Evolutionary conservation across 345 rosid genomes (phyloP).

Genomic region (Geranium brycei): DNA sequence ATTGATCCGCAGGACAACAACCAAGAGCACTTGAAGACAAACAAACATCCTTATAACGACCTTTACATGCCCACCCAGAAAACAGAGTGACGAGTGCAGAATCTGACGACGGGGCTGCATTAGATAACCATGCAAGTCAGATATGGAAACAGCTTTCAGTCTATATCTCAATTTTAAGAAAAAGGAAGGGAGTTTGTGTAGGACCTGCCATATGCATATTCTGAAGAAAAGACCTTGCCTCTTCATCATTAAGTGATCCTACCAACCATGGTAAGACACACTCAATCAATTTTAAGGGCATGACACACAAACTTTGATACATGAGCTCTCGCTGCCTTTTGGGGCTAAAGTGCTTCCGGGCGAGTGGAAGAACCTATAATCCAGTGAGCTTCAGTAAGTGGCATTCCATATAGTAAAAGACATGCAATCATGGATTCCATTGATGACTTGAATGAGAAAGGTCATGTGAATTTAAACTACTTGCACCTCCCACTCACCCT

Average conservation of each 20-base stretch:
- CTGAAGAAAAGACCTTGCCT: constrained; percentile 52
- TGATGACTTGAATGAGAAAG: too few relatives aligned
- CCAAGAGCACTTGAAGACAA: constrained; percentile 46
- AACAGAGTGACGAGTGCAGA: constrained; percentile 66
- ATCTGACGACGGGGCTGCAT: constrained; percentile 57
- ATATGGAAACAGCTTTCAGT: constrained; percentile 4
- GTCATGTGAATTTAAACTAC: too few relatives aligned
- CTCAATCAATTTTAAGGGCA: constrained; percentile 85
- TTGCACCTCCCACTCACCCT: too few relatives aligned
- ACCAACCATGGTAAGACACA: constrained; percentile 81
- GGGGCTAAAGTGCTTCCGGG: constrained; percentile 54
- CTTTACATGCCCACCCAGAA: constrained; percentile 93
- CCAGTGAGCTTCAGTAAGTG: constrained; percentile 14
- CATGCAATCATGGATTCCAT: too few relatives aligned
- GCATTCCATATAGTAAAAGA: constrained; percentile 4
- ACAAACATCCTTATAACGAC: constrained; percentile 51
- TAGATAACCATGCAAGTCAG: constrained; percentile 10
- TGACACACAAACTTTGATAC: constrained; percentile 71
- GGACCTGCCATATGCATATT: constrained; percentile 78
- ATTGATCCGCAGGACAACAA: constrained; percentile 39
- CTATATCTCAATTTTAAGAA: too few relatives aligned
- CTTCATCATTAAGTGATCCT: constrained; percentile 53
- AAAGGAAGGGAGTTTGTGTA: not conserved
- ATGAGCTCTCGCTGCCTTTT: constrained; percentile 65
- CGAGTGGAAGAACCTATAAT: constrained; percentile 78